phyloP scores from a whole-genome alignment of 441 rosid species.

The Corymbia citriodora region DNA sequence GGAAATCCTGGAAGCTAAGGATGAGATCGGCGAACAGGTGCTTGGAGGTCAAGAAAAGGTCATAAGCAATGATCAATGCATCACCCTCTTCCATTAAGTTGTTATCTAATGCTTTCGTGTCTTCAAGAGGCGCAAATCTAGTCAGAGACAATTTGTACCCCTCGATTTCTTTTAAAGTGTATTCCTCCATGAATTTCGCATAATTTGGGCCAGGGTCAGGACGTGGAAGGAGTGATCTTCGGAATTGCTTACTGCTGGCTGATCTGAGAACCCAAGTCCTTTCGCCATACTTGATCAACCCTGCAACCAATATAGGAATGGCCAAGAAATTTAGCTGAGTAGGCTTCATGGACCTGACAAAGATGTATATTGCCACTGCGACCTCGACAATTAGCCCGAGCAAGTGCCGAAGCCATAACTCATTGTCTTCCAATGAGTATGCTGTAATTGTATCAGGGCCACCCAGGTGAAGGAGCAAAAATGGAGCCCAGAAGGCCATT shows the following conservation, averaged over 20 bases:
- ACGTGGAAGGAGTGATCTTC: neutral
- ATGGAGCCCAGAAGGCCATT: conserved; percentile 2
- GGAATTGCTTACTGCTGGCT: neutral
- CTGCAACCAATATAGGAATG: neutral
- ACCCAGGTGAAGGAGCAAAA: neutral
- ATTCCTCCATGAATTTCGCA: neutral
- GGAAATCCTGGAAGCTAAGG: neutral
- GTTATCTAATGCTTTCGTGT: accelerated
- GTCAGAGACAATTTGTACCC: neutral
- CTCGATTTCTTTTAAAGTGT: neutral
- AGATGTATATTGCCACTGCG: neutral
- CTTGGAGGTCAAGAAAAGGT: neutral
- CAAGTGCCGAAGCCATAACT: conserved; percentile 3
- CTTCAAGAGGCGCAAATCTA: neutral
- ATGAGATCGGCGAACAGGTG: neutral
- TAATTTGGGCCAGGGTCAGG: neutral
- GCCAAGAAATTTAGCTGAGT: neutral
- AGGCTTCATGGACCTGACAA: neutral
- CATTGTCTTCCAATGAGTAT: neutral
- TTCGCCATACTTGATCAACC: neutral
- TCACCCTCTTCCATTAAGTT: neutral
- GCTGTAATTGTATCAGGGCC: conserved; percentile 8
- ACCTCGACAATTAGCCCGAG: neutral
- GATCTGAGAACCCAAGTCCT: neutral
- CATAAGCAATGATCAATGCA: neutral